Conservation (phyloP, 129 eudicot genomes). For the Apium graveolens region DNA sequence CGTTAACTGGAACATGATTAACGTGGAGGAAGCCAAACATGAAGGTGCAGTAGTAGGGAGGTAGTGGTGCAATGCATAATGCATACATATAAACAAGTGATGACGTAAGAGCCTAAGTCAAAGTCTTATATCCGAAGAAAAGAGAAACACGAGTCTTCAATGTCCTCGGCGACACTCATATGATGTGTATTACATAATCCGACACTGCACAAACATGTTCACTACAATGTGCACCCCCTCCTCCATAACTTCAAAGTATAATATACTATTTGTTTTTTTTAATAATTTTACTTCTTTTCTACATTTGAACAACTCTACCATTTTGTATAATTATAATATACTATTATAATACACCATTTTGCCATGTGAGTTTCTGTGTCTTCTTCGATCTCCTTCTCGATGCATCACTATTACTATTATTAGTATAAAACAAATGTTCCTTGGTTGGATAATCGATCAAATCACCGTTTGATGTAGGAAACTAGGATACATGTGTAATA, state of each 20-base stretch:
- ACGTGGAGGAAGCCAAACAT: background rate
- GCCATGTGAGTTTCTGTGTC: background rate
- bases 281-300: too few species aligned
- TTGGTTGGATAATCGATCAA: background rate
- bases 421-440: background rate
- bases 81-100: background rate
- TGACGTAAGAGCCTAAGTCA: background rate
- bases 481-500: slow-evolving; percentile 6
- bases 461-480: background rate
- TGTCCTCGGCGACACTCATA: background rate
- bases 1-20: too few species aligned
- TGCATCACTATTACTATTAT: background rate
- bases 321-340: too few species aligned
- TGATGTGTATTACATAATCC: background rate
- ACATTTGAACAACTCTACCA: background rate
- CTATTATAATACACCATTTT: too few species aligned
- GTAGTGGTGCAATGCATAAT: background rate
- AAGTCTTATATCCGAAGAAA: background rate
- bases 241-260: background rate
- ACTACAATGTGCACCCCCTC: background rate
- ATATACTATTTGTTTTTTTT: too few species aligned
- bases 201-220: slow-evolving; percentile 8
- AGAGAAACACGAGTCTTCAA: slow-evolving; percentile 5
- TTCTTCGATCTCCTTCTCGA: background rate
- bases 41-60: slow-evolving; percentile 1